phyloP scores from a whole-genome alignment of 768 basidiomycete genomes.

The Lentinula aciculospora region DNA sequence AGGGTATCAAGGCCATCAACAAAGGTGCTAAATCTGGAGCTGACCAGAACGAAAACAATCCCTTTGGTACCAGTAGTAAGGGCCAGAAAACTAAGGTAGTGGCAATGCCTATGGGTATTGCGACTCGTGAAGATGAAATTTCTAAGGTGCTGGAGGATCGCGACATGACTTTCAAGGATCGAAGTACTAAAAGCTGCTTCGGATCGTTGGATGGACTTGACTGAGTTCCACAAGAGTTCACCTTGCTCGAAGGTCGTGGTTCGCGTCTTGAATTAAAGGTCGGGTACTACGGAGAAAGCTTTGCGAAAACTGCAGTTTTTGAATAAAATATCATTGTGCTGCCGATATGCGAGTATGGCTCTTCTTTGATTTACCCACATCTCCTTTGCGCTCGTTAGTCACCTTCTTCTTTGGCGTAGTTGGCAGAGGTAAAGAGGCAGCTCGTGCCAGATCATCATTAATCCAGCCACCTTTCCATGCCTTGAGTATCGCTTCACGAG shows the following conservation, averaged over 20 bases:
- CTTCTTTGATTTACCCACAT: not conserved
- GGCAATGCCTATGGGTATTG: not conserved
- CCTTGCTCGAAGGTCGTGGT: no score
- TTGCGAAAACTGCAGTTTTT: no score
- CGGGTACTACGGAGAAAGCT: no score
- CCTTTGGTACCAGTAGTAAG: not conserved
- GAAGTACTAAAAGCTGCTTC: no score
- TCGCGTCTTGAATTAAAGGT: no score
- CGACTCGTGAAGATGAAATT: not conserved
- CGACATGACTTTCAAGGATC: no score
- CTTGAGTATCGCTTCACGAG: slow-evolving; percentile 20
- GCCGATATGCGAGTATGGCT: not conserved
- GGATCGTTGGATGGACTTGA: no score
- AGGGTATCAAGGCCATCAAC: not conserved
- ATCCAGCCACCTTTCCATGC: slow-evolving; percentile 19
- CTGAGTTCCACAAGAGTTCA: no score
- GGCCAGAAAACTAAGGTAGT: not conserved
- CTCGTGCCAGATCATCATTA: not conserved
- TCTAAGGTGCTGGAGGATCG: no score
- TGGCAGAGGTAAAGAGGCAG: not conserved
- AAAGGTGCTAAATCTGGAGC: not conserved
- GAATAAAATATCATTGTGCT: not conserved
- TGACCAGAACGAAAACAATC: not conserved
- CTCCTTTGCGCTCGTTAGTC: no score
- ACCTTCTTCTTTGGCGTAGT: not conserved